Conservation (phyloP, 768 basidiomycete species). For the Hebeloma cylindrosporum region DNA sequence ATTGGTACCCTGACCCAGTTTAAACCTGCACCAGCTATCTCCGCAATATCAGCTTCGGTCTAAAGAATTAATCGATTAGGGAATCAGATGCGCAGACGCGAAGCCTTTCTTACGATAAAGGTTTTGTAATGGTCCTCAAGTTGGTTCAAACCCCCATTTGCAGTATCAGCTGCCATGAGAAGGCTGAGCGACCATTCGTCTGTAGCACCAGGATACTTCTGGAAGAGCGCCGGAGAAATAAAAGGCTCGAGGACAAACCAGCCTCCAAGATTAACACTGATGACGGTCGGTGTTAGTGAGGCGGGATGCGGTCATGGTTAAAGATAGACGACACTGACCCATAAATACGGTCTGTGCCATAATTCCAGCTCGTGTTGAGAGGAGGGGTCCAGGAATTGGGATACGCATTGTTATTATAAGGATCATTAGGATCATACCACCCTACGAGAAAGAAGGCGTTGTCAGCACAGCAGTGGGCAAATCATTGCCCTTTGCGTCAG, state of each 20-base stretch:
- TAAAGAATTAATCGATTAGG: conserved; percentile 26
- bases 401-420: conserved; percentile 72
- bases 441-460: conserved; percentile 35
- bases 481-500: no score
- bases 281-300: conserved; percentile 6
- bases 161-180: conserved; percentile 65
- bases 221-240: conserved; percentile 63
- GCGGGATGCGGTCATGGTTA: conserved; percentile 4
- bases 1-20: conserved; percentile 85
- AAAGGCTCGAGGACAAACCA: conserved; percentile 79
- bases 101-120: conserved; percentile 61
- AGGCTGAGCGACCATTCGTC: conserved; percentile 72
- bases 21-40: conserved; percentile 86
- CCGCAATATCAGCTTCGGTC: conserved; percentile 90
- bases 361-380: conserved; percentile 74
- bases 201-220: conserved; percentile 52
- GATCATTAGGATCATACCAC: conserved; percentile 66
- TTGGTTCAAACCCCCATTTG: conserved; percentile 59
- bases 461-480: conserved; percentile 1
- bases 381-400: conserved; percentile 82
- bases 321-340: conserved; percentile 8
- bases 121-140: conserved; percentile 79
- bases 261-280: conserved; percentile 75
- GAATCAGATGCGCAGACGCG: background rate
- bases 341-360: conserved; percentile 56